Evolutionary conservation across 2,329 filamentous ascomycete genomes (phyloP), one percentile per base, ranked within the genome.

Genomic region (Fulvia fulva): DNA sequence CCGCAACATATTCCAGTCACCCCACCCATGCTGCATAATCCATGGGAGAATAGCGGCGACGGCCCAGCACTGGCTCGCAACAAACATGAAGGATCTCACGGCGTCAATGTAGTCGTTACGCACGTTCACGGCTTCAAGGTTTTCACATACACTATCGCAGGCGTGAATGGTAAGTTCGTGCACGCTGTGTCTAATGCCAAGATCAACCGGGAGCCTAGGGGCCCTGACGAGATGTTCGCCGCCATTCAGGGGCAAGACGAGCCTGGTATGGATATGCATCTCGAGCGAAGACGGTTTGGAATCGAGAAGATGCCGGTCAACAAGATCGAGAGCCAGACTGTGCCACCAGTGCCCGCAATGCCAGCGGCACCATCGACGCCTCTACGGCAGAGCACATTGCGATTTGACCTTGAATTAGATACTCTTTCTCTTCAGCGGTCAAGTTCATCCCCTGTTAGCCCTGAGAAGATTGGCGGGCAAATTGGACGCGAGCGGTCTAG

Each of bases 151-250:
- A 71, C 72, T 3, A 72, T 87, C 2, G 78, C 80, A 0, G 78
- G 78, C 0, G 66, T 77, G 1, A 46, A 75, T 0, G 67, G 70
- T 0, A 75, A 76, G 22, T 73, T 84, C 53, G 82, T 80, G 0
- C 81, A 88, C 63, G 81, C 86, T 51, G 78, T 82, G 3, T 80
- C 86, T 0, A 86, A 81, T 53, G 68, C 72, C n/a, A 70, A 67
- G 0, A 78, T 87, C 26, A 82, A 83, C 28, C 67, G 72, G 16
- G 76, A 80, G n/a, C 49, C 66, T 0, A 76, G 77, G 32, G 88
- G 87, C 0, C 78, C 87, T 0, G 75, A 91, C 65, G 79, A 83
- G 2, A 76, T 91, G 59, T 89, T 88, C 61, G 65, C 74, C 53
- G 72, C 74, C 34, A 67, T 81, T 25, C 76, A 79, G 61, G 58